Base-by-base conservation (phyloP, 2,329 filamentous ascomycete species). In the Talaromyces sp. region DNA sequence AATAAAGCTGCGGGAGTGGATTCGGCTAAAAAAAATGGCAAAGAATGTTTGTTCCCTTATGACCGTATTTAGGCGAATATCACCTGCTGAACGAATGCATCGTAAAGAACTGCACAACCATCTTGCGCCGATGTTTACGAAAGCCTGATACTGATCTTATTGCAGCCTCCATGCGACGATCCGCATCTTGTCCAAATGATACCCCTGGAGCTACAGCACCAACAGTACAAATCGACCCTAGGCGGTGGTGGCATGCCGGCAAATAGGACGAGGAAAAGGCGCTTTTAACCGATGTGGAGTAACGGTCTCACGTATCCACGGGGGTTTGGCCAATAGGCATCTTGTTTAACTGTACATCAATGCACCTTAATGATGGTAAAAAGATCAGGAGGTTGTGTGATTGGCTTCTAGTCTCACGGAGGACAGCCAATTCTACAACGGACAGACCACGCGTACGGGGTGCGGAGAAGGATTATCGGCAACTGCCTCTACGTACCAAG, bases 241-340 rank as follows among this genome's bases (percentile, higher is more conserved):
- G 9, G 31, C 27, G 10, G 37, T 22, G 31, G 31, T 22, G 31
- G 31, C 10, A 56, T 56, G 31, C 33, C 33, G 52, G 52, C 52
- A 56, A 56, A 37, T 56, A 56, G 11, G 33, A 37, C 33, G 52
- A 56, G 31, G 27, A 37, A 35, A 56, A 9, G 33, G 11, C 31
- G n/a, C 33, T 22, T 56, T 56, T 56, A 56, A 39, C 52, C 52
- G 52, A 22, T 37, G 52, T 56, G 52, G 52, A 56, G 52, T 37
- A 22, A 39, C n/a, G 11, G 52, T 33, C 19, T 35, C 7, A n/a
- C 6, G n/a, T 37, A 22, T 25, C 33, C 19, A 25, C 33, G 15
- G 3, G 5, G n/a, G 22, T 25, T 56, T 25, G 19, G 52, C 52
- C 52, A 56, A 56, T 56, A 56, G n/a, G 10, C 33, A 11, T 6